Conservation (phyloP, 345 rosid species). For the Camelina neglecta region DNA sequence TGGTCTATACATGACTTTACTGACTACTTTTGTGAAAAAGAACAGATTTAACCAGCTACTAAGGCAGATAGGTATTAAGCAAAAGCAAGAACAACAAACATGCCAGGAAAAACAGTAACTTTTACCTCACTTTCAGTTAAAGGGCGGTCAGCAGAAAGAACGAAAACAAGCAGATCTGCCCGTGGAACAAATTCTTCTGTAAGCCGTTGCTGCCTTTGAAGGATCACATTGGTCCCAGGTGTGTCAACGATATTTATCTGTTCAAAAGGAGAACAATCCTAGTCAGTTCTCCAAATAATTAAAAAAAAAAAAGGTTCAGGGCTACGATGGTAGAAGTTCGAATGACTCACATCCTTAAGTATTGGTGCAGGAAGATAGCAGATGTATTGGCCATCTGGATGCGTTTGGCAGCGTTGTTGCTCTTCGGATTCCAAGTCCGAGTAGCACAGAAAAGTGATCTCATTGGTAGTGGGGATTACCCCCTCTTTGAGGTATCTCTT, state of each 20-base stretch:
- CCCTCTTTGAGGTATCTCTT: conserved; percentile 87
- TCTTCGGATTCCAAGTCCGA: conserved; percentile 63
- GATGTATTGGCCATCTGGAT: conserved; percentile 89
- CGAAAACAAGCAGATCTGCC: conserved; percentile 91
- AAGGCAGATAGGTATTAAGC: conserved; percentile 9
- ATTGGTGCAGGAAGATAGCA: conserved; percentile 91
- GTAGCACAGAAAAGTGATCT: conserved; percentile 84
- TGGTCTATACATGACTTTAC: conserved; percentile 15
- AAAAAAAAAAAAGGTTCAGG: conserved; percentile 15
- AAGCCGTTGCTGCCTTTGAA: conserved; percentile 91
- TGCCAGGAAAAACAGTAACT: conserved; percentile 10
- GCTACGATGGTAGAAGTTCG: neutral
- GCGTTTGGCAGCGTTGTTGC: conserved; percentile 78
- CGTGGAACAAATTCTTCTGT: conserved; percentile 97
- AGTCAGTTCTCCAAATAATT: conserved; percentile 29
- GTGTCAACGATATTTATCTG: conserved; percentile 96
- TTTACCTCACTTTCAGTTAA: conserved; percentile 97
- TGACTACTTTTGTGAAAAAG: neutral
- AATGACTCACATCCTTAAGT: conserved; percentile 78
- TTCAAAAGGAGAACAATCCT: conserved; percentile 35
- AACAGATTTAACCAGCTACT: conserved; percentile 18
- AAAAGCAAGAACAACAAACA: conserved; percentile 30
- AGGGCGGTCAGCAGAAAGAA: conserved; percentile 96
- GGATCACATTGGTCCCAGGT: conserved; percentile 97
- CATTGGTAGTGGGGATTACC: conserved; percentile 94